Percentiles rank a stretch among this genome's conserved stretches.
Conservation (phyloP, 169 alveolate genomes). For the Plasmodium gaboni region DNA sequence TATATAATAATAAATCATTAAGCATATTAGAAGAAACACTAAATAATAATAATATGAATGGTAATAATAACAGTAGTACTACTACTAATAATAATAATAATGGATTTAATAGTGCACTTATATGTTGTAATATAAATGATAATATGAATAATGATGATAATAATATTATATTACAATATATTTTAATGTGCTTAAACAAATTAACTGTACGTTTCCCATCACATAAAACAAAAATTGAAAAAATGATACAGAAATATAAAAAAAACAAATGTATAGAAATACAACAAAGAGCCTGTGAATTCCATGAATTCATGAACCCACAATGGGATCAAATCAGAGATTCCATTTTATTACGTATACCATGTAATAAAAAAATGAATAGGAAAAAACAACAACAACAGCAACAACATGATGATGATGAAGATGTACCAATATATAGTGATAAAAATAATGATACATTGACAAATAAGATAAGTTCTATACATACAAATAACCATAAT, state of each 20-base stretch:
- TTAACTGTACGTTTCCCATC: conserved; percentile 79
- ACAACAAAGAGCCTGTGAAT: conserved; percentile 88
- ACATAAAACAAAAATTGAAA: conserved; percentile 72
- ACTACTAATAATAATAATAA: conserved; percentile 8
- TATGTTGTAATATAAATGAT: conserved; percentile 76
- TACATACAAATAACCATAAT: conserved; percentile 16
- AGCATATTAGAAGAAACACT: conserved; percentile 48
- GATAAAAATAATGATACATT: not conserved
- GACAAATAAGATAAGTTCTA: not conserved
- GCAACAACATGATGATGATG: not conserved
- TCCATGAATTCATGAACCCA: conserved; percentile 73
- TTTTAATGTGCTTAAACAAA: conserved; percentile 83
- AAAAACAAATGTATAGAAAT: conserved; percentile 81
- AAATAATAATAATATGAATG: conserved; percentile 1
- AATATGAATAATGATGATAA: conserved; percentile 45
- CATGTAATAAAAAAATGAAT: conserved; percentile 38
- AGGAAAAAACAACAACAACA: conserved; percentile 8
- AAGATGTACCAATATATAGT: conserved; percentile 1
- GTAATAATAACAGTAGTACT: conserved; percentile 2
- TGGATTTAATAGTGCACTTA: conserved; percentile 28
- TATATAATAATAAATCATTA: conserved; percentile 54
- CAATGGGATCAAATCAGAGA: conserved; percentile 75
- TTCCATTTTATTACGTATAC: conserved; percentile 42
- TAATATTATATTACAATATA: conserved; percentile 79
- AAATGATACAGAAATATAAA: conserved; percentile 78